phyloP scores from a whole-genome alignment of 305 asterid genomes.

The Nicotiana rustica region DNA sequence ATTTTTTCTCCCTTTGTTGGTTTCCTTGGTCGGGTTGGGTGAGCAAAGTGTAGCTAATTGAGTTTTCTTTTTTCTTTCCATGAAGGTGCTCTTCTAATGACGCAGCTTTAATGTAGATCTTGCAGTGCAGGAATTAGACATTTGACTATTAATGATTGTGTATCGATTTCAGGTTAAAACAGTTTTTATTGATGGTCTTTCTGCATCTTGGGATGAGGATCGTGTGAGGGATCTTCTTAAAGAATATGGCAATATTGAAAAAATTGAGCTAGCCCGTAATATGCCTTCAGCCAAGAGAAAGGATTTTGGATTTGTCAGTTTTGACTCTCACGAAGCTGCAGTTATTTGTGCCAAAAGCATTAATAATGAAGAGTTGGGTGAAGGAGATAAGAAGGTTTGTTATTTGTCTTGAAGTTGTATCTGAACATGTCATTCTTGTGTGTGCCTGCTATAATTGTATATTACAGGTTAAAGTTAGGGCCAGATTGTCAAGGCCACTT shows the following conservation, averaged over 20 bases:
- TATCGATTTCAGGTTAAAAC: constrained; percentile 78
- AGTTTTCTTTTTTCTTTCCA: neutral
- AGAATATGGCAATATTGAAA: constrained; percentile 80
- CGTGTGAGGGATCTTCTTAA: constrained; percentile 71
- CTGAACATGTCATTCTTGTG: constrained; percentile 28
- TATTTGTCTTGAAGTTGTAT: constrained; percentile 17
- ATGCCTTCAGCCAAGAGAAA: constrained; percentile 98
- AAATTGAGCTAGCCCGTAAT: constrained; percentile 95
- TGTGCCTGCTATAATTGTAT: neutral
- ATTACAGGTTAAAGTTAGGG: constrained; percentile 96
- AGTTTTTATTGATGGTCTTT: constrained; percentile 93
- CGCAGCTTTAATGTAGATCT: neutral
- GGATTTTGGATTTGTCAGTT: constrained; percentile 96
- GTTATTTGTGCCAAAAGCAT: constrained; percentile 89
- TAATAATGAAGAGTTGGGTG: constrained; percentile 92
- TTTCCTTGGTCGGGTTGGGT: neutral
- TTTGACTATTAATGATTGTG: constrained; percentile 2
- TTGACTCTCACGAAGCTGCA: constrained; percentile 90
- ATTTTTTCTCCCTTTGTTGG: neutral
- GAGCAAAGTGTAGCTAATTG: constrained; percentile 19
- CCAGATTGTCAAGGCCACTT: constrained; percentile 96
- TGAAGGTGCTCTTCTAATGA: constrained; percentile 17
- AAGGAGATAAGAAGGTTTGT: constrained; percentile 81
- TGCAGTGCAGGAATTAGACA: neutral
- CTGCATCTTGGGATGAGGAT: constrained; percentile 93